Base-by-base conservation (phyloP, 257 asterid species). In the Petunia secreta region DNA sequence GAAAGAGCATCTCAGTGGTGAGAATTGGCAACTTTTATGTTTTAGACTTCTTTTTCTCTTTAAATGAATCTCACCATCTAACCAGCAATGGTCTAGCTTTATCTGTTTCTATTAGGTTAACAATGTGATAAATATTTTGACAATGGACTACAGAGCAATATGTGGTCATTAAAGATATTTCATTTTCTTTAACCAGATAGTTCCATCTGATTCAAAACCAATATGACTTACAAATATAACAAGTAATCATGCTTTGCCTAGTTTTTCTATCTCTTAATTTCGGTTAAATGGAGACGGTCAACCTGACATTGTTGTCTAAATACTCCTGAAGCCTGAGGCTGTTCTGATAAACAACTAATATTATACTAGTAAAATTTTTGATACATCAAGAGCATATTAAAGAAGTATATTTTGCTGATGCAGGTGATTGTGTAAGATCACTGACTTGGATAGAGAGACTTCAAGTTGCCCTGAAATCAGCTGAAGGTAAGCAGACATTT, bases 361-460 rank as follows among this genome's bases (percentile, higher is more conserved):
- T 8, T 55, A n/a, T 41, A 40, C 65, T 0, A 58, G 16, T 13
- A 7, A 58, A 75, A 57, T 75, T 41, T 0, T 50, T 76, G 54
- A 4, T 44, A 16, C 66, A 8, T 44, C 16, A 57, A 36, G 68
- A 46, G 6, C 58, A 55, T 58, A 5, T 16, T 76, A n/a, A 38
- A 55, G 41, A 6, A 1, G 8, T 8, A 40, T 50, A 10, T n/a
- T 75, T 11, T 78, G 16, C 54, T 40, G 8, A 46, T 79, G 75
- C 82, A 84, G 85, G 37, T 36, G 77, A 3, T 6, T 8, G 52
- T 46, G 7, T 58, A 10, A 57, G 34, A 43, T 84, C 65, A 48
- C 65, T 89, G 85, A 86, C 85, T 52, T 89, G 90, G 92, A 63
- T 74, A 14, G 83, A 50, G 63, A 86, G 90, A 64, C 85, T 89